Percentiles rank a stretch among this genome's conserved stretches.
These are phyloP conservation scores for Trametes sanguinea DNA, from an alignment of 768 basidiomycete genomes.

Conservation along the genomic window DNA sequence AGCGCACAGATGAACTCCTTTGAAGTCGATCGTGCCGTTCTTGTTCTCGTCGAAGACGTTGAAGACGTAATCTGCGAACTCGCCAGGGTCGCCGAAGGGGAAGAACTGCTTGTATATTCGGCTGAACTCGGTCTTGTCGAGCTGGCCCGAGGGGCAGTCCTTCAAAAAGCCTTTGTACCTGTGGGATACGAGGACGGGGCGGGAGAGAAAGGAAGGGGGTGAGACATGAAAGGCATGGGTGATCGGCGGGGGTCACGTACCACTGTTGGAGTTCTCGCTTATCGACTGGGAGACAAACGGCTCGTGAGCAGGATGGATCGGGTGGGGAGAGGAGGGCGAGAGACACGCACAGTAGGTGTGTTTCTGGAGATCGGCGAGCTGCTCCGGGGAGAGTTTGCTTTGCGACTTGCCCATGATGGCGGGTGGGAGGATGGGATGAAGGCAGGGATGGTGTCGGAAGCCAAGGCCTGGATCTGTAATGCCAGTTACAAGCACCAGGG, in stretches of 20 bases:
- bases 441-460: not conserved
- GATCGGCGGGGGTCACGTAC: slow-evolving; percentile 40
- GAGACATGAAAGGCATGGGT: slow-evolving; percentile 15
- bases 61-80: slow-evolving; percentile 99
- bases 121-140: slow-evolving; percentile 94
- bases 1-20: slow-evolving; percentile 99
- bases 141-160: slow-evolving; percentile 95
- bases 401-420: slow-evolving; percentile 91
- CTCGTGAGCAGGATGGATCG: slow-evolving; percentile 18
- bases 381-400: slow-evolving; percentile 91
- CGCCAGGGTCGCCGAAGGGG: slow-evolving; percentile 95
- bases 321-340: slow-evolving; percentile 20
- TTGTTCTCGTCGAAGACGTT: slow-evolving; percentile 95
- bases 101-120: slow-evolving; percentile 99
- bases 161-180: slow-evolving; percentile 99
- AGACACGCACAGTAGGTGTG: slow-evolving; percentile 86
- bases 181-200: slow-evolving; percentile 14
- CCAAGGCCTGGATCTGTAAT: not conserved
- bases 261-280: slow-evolving; percentile 97
- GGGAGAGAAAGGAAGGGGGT: slow-evolving; percentile 22
- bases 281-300: slow-evolving; percentile 60
- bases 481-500: slow-evolving; percentile 3
- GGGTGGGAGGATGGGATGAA: slow-evolving; percentile 1
- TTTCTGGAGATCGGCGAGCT: slow-evolving; percentile 94
- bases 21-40: slow-evolving; percentile 98